Evolutionary conservation across 148 eudicot species (phyloP).

Genomic region (Linanthus parryae): DNA sequence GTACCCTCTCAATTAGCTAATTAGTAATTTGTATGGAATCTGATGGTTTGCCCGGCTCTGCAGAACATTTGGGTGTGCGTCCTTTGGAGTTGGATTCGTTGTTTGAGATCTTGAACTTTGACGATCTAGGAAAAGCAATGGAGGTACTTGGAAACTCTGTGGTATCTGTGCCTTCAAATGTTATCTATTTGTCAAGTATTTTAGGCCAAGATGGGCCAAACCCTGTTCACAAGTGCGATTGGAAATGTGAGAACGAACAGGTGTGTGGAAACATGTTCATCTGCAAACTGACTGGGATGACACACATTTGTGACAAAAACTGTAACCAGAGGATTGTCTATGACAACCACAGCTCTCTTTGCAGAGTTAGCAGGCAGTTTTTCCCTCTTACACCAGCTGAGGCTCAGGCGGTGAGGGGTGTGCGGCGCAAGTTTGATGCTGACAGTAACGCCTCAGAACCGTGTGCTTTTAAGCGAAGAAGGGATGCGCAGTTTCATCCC

Average conservation of each 20-base stretch:
- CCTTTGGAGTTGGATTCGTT: conserved; percentile 14
- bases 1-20: neutral
- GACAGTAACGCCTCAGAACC: conserved; percentile 50
- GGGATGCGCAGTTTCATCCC: conserved; percentile 59
- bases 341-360: conserved; percentile 84
- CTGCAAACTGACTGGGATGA: conserved; percentile 86
- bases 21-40: conserved; percentile 18
- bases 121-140: conserved; percentile 31
- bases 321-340: conserved; percentile 93
- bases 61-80: conserved; percentile 34
- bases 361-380: conserved; percentile 83
- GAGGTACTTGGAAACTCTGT: conserved; percentile 68
- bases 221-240: conserved; percentile 88
- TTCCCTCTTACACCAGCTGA: conserved; percentile 72
- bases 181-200: conserved; percentile 77
- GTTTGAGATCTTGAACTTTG: conserved; percentile 7
- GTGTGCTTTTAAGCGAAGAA: conserved; percentile 81
- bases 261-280: conserved; percentile 89
- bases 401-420: conserved; percentile 90
- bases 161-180: conserved; percentile 64
- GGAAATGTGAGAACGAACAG: conserved; percentile 82
- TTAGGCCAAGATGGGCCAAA: conserved; percentile 77
- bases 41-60: conserved; percentile 38
- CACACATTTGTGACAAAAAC: conserved; percentile 96
- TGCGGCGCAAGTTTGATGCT: conserved; percentile 81